These are phyloP conservation scores for Boletus barrowsii DNA, from an alignment of 768 basidiomycete species.

Conservation along the genomic window DNA sequence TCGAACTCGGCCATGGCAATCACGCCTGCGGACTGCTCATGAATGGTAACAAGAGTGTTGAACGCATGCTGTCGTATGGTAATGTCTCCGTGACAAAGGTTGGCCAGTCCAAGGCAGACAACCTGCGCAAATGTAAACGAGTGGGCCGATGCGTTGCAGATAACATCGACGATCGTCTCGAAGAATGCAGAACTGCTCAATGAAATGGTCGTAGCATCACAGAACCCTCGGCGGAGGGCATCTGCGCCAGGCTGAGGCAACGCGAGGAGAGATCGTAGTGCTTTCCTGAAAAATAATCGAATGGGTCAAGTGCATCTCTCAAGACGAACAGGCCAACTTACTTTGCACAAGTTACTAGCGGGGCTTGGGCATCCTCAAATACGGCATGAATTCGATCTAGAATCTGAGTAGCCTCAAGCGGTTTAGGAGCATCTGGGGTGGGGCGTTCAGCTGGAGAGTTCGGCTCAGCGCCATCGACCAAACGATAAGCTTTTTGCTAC, in stretches of 20 bases:
- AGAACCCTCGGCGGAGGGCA: constrained; percentile 66
- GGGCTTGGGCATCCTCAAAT: constrained; percentile 54
- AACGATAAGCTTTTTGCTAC: constrained; percentile 78
- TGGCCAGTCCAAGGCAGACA: constrained; percentile 75
- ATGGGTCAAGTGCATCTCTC: neutral
- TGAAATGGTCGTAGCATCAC: constrained; percentile 47
- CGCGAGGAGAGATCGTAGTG: constrained; percentile 65
- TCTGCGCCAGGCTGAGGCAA: constrained; percentile 57
- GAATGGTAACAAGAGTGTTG: constrained; percentile 68
- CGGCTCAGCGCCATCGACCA: constrained; percentile 49
- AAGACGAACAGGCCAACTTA: constrained; percentile 37
- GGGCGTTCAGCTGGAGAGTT: constrained; percentile 63
- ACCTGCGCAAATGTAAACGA: constrained; percentile 72
- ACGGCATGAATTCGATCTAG: constrained; percentile 71
- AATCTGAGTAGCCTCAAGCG: constrained; percentile 49
- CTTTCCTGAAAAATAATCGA: constrained; percentile 52
- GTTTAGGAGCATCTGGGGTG: constrained; percentile 47
- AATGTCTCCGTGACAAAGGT: constrained; percentile 70
- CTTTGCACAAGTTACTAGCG: constrained; percentile 60
- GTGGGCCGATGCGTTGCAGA: constrained; percentile 52
- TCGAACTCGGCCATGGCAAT: constrained; percentile 72
- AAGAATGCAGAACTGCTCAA: constrained; percentile 69
- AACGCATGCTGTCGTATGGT: constrained; percentile 74
- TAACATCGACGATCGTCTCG: constrained; percentile 69
- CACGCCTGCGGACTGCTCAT: constrained; percentile 64